Evolutionary conservation across 2,329 filamentous ascomycete genomes (phyloP).

Genomic region (Escovopsis weberi): DNA sequence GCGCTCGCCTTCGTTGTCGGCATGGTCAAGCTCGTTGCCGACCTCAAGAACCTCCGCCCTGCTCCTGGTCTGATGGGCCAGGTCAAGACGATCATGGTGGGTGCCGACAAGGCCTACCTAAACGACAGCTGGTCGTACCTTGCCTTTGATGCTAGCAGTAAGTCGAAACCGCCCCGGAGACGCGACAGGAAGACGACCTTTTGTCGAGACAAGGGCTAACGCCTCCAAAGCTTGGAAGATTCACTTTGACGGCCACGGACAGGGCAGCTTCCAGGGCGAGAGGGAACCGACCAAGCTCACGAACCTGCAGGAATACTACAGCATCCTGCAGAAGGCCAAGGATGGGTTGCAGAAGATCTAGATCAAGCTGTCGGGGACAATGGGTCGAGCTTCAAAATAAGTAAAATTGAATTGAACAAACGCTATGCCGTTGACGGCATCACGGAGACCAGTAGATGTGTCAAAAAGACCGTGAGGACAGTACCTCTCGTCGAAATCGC

Average conservation of each 20-base stretch:
- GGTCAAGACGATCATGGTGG: slow-evolving; percentile 28
- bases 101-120: slow-evolving; percentile 26
- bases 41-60: slow-evolving; percentile 28
- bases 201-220: slow-evolving; percentile 9
- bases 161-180: slow-evolving; percentile 9
- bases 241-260: slow-evolving; percentile 25
- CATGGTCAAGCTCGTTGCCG: slow-evolving; percentile 27
- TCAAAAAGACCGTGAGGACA: no score
- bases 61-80: slow-evolving; percentile 30
- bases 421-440: no score
- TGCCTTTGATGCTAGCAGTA: slow-evolving; percentile 30
- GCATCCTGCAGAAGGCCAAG: slow-evolving; percentile 19
- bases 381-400: no score
- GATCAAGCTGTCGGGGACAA: no score
- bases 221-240: slow-evolving; percentile 15
- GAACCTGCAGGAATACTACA: slow-evolving; percentile 20
- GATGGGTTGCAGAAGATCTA: slow-evolving; percentile 2
- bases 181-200: fast-evolving
- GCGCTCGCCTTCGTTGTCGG: slow-evolving; percentile 25
- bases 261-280: slow-evolving; percentile 19
- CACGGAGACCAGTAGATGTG: no score
- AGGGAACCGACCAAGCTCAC: slow-evolving; percentile 11
- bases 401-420: no score
- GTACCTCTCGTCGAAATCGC: no score
- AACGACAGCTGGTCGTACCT: slow-evolving; percentile 35